These are phyloP conservation scores for Salvia splendens DNA, from an alignment of 257 asterid species.

Conservation along the genomic window DNA sequence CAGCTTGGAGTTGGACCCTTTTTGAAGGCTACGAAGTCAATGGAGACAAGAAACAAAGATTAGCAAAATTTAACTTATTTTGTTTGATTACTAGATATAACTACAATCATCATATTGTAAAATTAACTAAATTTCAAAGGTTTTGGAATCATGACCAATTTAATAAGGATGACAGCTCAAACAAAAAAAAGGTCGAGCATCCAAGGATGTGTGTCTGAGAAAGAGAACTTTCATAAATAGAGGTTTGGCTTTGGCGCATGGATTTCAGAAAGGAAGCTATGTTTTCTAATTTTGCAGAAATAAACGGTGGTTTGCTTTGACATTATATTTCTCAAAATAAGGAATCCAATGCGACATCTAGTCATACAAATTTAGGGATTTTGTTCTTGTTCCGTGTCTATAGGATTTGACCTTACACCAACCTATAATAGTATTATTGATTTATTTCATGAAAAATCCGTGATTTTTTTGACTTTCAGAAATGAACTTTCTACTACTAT, in stretches of 20 bases:
- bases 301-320: slow-evolving; percentile 21
- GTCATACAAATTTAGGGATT: slow-evolving; percentile 15
- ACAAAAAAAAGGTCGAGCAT: not conserved
- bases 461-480: not conserved
- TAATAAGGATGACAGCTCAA: slow-evolving; percentile 13
- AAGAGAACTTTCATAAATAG: slow-evolving; percentile 27
- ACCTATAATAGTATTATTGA: slow-evolving; percentile 1
- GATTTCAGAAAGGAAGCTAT: slow-evolving; percentile 25
- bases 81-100: too few species aligned
- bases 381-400: not conserved
- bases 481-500: not conserved
- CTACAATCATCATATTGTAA: too few species aligned
- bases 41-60: slow-evolving; percentile 24
- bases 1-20: slow-evolving; percentile 7
- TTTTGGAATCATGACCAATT: not conserved
- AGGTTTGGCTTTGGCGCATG: slow-evolving; percentile 33
- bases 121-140: not conserved
- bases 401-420: slow-evolving; percentile 39
- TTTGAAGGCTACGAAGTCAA: slow-evolving; percentile 33
- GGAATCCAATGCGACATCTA: slow-evolving; percentile 41
- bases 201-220: slow-evolving; percentile 1
- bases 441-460: not conserved
- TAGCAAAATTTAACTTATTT: not conserved
- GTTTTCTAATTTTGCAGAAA: slow-evolving; percentile 12
- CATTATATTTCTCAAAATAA: slow-evolving; percentile 12